Conservation (phyloP, 116 monocot species). For the Zostera marina region DNA sequence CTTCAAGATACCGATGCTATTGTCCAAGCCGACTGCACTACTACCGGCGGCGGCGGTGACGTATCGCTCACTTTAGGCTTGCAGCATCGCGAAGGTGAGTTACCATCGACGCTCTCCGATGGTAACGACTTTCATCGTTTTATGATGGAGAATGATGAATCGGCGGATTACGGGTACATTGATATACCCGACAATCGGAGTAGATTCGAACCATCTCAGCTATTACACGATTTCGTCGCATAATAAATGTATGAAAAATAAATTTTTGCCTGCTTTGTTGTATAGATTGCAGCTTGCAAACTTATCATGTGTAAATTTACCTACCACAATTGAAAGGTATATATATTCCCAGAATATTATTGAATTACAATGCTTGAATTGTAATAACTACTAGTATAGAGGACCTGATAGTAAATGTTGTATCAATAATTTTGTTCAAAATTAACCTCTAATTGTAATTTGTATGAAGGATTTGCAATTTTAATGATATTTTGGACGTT, state of each 20-base stretch:
- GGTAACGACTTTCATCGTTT: not conserved
- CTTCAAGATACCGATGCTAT: slow-evolving; percentile 29
- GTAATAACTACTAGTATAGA: too few relatives aligned
- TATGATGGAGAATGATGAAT: not conserved
- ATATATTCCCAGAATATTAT: too few relatives aligned
- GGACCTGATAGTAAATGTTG: too few relatives aligned
- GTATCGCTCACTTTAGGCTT: slow-evolving; percentile 64
- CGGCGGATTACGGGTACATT: slow-evolving; percentile 10
- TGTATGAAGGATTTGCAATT: too few relatives aligned
- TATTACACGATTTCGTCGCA: slow-evolving; percentile 23
- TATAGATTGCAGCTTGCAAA: not conserved
- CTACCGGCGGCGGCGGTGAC: slow-evolving; percentile 5
- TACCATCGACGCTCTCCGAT: slow-evolving; percentile 9
- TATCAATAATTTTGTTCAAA: too few relatives aligned
- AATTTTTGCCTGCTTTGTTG: slow-evolving; percentile 23
- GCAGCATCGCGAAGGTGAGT: slow-evolving; percentile 29
- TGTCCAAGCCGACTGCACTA: not conserved
- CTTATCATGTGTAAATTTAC: slow-evolving; percentile 8
- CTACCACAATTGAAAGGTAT: slow-evolving; percentile 11
- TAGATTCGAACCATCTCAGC: slow-evolving; percentile 12
- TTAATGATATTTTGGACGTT: too few relatives aligned
- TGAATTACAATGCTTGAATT: too few relatives aligned
- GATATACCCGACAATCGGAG: slow-evolving; percentile 7
- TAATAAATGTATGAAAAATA: slow-evolving; percentile 16
- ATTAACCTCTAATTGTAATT: too few relatives aligned